phyloP scores from a whole-genome alignment of 2,329 filamentous ascomycete species.

The Rhinocladiella mackenziei region DNA sequence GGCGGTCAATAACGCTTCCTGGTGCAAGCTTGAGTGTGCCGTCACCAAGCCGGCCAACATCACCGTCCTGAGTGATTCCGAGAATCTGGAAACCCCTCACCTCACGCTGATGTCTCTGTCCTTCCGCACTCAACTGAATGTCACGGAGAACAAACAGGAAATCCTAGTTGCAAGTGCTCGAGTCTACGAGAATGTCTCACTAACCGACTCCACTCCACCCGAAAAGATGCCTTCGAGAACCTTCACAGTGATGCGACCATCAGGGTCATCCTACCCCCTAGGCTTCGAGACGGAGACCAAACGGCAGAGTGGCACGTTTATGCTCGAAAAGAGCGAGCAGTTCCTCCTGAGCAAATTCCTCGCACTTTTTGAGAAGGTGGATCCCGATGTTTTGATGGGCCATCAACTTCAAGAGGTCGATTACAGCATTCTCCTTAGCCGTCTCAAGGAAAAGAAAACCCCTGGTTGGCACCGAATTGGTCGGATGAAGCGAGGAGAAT shows the following conservation, averaged over 20 bases:
- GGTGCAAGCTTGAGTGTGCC: constrained; percentile 91
- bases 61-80: constrained; percentile 67
- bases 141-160: constrained; percentile 93
- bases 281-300: constrained; percentile 68
- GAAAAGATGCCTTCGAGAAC: constrained; percentile 85
- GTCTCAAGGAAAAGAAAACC: constrained; percentile 83
- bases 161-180: constrained; percentile 87
- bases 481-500: constrained; percentile 73
- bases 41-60: constrained; percentile 75
- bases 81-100: constrained; percentile 77
- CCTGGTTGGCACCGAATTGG: constrained; percentile 94
- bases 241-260: constrained; percentile 85
- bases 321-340: constrained; percentile 75
- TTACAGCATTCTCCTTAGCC: constrained; percentile 82
- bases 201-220: constrained; percentile 81
- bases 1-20: constrained; percentile 83
- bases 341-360: constrained; percentile 85
- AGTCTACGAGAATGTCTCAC: constrained; percentile 83
- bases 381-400: constrained; percentile 90
- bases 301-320: constrained; percentile 67
- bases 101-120: constrained; percentile 95
- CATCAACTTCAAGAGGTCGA: constrained; percentile 97
- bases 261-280: constrained; percentile 69
- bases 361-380: constrained; percentile 78
- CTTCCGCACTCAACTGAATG: constrained; percentile 81